Evolutionary conservation across 208 protist genomes (phyloP).

Genomic region (Leishmania aethiopica): DNA sequence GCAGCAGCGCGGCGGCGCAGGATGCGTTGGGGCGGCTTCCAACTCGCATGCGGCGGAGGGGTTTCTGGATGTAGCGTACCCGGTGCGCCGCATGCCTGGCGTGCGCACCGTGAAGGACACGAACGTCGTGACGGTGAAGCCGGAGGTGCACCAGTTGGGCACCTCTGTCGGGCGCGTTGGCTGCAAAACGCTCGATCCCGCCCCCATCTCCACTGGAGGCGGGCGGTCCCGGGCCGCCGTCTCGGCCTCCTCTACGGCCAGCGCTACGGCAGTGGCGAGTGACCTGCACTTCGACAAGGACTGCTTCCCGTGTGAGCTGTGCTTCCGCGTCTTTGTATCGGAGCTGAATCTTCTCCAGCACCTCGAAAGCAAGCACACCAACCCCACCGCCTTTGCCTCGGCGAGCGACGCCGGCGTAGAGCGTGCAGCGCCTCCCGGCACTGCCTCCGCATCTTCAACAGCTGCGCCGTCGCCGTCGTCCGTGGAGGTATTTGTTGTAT

Average conservation of each 20-base stretch:
- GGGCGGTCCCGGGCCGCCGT: not conserved
- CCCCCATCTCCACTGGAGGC: not conserved
- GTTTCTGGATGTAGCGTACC: not conserved
- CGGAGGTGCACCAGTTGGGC: not conserved
- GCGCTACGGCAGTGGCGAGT: no score
- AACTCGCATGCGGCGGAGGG: conserved; percentile 7
- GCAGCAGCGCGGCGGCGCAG: not conserved
- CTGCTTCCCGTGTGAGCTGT: conserved; percentile 88
- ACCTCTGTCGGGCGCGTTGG: not conserved
- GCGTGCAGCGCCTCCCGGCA: not conserved
- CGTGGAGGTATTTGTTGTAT: conserved; percentile 34
- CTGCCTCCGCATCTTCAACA: not conserved
- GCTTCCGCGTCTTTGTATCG: conserved; percentile 45
- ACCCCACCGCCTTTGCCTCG: not conserved
- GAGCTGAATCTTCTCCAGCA: conserved; percentile 81
- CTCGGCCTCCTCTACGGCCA: not conserved
- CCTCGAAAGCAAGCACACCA: conserved; percentile 55
- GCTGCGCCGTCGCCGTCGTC: not conserved
- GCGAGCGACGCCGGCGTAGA: not conserved
- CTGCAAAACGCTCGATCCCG: not conserved
- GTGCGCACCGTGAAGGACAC: conserved; percentile 13
- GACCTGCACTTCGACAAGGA: conserved; percentile 15
- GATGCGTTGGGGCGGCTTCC: conserved; percentile 7
- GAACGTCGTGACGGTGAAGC: conserved; percentile 1
- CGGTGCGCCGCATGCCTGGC: conserved; percentile 9